Evolutionary conservation across 805 yeast genomes (phyloP).

Genomic region (Saturnispora diversa): DNA sequence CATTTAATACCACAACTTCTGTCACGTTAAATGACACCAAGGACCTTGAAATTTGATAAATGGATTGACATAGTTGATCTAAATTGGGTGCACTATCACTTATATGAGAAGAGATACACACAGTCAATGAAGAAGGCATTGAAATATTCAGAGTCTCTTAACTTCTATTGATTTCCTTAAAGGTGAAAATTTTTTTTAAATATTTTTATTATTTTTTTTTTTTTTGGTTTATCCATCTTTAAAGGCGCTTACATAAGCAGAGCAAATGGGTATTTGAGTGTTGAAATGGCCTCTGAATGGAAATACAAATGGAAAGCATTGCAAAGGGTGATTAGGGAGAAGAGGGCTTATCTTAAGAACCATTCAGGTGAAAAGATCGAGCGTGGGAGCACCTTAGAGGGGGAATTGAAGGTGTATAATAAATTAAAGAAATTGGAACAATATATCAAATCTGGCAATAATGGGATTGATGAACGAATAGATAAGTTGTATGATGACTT

Average conservation of each 20-base stretch:
- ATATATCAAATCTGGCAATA: neutral
- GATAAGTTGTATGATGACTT: neutral
- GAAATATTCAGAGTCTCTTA: neutral
- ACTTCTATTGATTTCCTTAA: too few species aligned
- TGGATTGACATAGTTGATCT: conserved; percentile 63
- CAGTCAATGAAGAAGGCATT: conserved; percentile 7
- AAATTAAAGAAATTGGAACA: conserved; percentile 10
- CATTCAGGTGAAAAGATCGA: conserved; percentile 10
- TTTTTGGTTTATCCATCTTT: too few species aligned
- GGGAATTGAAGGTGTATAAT: conserved; percentile 8
- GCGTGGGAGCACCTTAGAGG: conserved; percentile 7
- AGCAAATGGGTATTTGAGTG: too few species aligned
- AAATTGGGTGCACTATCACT: conserved; percentile 32
- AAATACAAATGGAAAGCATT: neutral
- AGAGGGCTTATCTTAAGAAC: conserved; percentile 8
- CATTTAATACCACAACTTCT: conserved; percentile 59
- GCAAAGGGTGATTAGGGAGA: neutral
- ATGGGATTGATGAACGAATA: neutral
- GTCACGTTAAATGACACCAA: conserved; percentile 62
- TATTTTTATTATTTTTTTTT: too few species aligned
- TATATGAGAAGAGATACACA: conserved; percentile 4
- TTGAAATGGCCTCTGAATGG: too few species aligned
- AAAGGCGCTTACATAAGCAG: too few species aligned
- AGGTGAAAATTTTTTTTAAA: too few species aligned
- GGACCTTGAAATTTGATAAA: conserved; percentile 73